Conservation (phyloP, 768 basidiomycete genomes). For the Chalciporus piperatus region DNA sequence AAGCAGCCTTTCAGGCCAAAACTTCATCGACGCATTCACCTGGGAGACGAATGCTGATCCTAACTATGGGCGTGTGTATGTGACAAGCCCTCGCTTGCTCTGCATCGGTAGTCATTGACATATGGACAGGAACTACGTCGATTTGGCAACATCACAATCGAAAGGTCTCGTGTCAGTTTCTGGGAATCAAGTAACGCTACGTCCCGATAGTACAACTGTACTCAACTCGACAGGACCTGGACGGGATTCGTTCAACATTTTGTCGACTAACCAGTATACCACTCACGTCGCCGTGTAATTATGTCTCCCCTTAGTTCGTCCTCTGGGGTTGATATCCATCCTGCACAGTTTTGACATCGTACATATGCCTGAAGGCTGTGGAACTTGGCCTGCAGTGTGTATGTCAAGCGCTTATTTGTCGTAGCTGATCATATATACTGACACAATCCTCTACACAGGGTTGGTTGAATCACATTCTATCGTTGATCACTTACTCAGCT, state of each 20-base stretch:
- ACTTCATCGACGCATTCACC: slow-evolving; percentile 41
- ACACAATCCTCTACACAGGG: slow-evolving; percentile 7
- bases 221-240: slow-evolving; percentile 32
- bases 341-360: slow-evolving; percentile 33
- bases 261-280: slow-evolving; percentile 28
- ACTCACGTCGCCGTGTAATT: slow-evolving; percentile 34
- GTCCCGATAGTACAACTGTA: slow-evolving; percentile 33
- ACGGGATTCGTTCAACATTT: slow-evolving; percentile 34
- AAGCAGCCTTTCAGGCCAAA: slow-evolving; percentile 46
- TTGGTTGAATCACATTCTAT: slow-evolving; percentile 1
- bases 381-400: slow-evolving; percentile 40
- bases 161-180: slow-evolving; percentile 58
- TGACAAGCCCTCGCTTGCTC: neutral
- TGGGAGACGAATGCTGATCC: slow-evolving; percentile 27
- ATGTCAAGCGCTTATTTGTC: slow-evolving; percentile 3
- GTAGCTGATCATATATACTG: neutral
- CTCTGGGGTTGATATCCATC: neutral
- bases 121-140: slow-evolving; percentile 40
- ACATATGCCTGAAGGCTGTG: slow-evolving; percentile 40
- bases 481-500: neutral
- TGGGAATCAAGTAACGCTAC: slow-evolving; percentile 36
- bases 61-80: slow-evolving; percentile 30
- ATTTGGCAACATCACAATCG: slow-evolving; percentile 47
- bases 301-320: neutral
- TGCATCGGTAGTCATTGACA: neutral